Base-by-base conservation (phyloP, 306 rosid genomes). In the Acacia crassicarpa region DNA sequence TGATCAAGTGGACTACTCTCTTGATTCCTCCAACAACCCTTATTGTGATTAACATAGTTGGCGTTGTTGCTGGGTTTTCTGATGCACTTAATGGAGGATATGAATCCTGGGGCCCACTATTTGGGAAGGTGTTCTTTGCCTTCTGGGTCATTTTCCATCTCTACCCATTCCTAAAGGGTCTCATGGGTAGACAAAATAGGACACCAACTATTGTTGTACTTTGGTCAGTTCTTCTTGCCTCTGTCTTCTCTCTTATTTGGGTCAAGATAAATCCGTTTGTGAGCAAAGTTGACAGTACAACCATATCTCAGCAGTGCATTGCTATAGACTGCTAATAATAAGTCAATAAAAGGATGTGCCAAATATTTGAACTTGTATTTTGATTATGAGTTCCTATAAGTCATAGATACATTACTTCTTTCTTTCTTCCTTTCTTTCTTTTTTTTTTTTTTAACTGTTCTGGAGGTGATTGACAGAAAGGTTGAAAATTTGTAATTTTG, bases 71-170 rank as follows among this genome's bases (percentile, higher is more conserved):
- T 44, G 99, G 99, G 38, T 95, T 95, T 74, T 95, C 98, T 46
- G 99, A 95, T 80, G 98, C 98, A 68, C 89, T 95, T 2, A 95
- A 95, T 84, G 92, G 94, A 61, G 99, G 99, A 46, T 93, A 95
- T 76, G 99, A 90, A 81, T 91, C 99, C n/a, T 95, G 98, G 99
- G 99, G 99, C 40, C 97, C 99, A 44, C 91, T 95, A 13, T 93
- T 95, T 76, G 99, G 99, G 78, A 95, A 95, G 87, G 97, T 93
- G 19, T 95, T 95, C 89, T 95, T 93, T 40, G 95, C 99, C 78
- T 91, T 91, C 48, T 95, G 99, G 99, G 99, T 95, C 72, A 95
- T 95, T 71, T 85, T 93, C 44, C 99, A 95, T 87, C 97, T 95
- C 80, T 95, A 95, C 41, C 99, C 99, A 5, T 93, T 95, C 92